Percentiles rank a stretch among this genome's conserved stretches.
Evolutionary conservation across 2,329 filamentous ascomycete genomes (phyloP).

Genomic region (Domatiomyces catenatus): DNA sequence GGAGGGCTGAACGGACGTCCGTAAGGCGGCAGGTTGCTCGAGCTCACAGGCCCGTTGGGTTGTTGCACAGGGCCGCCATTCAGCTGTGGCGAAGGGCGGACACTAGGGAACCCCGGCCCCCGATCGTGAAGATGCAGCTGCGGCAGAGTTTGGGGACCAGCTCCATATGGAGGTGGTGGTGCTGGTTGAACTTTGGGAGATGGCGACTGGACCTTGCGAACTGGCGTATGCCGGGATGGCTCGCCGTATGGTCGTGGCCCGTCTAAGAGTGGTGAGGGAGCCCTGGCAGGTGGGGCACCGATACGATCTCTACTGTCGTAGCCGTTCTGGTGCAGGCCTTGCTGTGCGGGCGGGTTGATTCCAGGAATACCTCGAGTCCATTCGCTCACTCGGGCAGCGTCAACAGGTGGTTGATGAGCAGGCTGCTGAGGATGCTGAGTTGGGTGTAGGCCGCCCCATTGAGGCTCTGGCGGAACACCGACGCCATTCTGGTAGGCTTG

Average conservation of each 20-base stretch:
- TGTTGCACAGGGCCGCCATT: conserved; percentile 37
- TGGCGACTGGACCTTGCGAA: conserved; percentile 39
- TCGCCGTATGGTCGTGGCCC: conserved; percentile 55
- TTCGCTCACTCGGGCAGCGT: conserved; percentile 39
- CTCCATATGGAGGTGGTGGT: conserved; percentile 36
- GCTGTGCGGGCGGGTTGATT: conserved; percentile 51
- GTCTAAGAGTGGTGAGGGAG: conserved; percentile 63
- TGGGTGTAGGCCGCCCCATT: conserved; percentile 60
- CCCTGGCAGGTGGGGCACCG: conserved; percentile 53
- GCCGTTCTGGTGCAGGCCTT: conserved; percentile 49
- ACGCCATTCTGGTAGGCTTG: conserved; percentile 82
- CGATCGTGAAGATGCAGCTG: conserved; percentile 34
- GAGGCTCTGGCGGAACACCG: conserved; percentile 67
- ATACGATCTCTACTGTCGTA: conserved; percentile 66
- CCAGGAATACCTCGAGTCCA: conserved; percentile 60
- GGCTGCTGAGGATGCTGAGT: conserved; percentile 24
- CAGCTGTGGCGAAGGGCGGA: conserved; percentile 34
- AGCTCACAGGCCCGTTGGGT: conserved; percentile 40
- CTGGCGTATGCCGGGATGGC: conserved; percentile 37
- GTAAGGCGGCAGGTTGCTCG: conserved; percentile 54
- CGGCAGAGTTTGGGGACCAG: conserved; percentile 32
- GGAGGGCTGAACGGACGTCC: conserved; percentile 60
- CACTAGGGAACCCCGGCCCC: conserved; percentile 26
- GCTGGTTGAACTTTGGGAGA: conserved; percentile 45
- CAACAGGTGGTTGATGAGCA: conserved; percentile 33